Evolutionary conservation across 257 asterid genomes (phyloP).

Genomic region (Ophiorrhiza pumila): DNA sequence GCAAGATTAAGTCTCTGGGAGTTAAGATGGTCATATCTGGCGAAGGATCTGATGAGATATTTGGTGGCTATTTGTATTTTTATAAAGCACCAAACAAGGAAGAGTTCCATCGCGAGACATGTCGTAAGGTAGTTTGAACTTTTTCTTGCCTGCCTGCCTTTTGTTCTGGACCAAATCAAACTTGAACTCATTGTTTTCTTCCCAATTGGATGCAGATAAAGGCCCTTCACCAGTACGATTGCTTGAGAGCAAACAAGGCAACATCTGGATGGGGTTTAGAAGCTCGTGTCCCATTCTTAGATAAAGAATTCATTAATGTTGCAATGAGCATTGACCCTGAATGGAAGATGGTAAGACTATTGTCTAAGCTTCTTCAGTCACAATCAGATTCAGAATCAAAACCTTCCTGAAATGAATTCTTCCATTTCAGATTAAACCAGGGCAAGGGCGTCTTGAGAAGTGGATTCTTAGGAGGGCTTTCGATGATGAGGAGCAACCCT

Average conservation of each 20-base stretch:
- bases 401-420: background rate
- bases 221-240: slow-evolving; percentile 96
- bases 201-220: slow-evolving; percentile 49
- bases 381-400: background rate
- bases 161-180: background rate
- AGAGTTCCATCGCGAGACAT: slow-evolving; percentile 80
- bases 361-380: no score
- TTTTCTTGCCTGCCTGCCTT: background rate
- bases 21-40: slow-evolving; percentile 98
- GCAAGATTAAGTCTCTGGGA: slow-evolving; percentile 91
- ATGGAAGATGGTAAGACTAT: slow-evolving; percentile 63
- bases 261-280: slow-evolving; percentile 99
- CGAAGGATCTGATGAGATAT: slow-evolving; percentile 98
- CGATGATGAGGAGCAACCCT: slow-evolving; percentile 82
- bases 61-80: slow-evolving; percentile 92
- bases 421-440: slow-evolving; percentile 60
- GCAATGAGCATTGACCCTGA: slow-evolving; percentile 96
- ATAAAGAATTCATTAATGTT: slow-evolving; percentile 77
- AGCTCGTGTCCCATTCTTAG: slow-evolving; percentile 91
- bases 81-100: slow-evolving; percentile 95
- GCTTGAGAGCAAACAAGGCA: slow-evolving; percentile 89
- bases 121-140: slow-evolving; percentile 56
- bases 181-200: slow-evolving; percentile 1
- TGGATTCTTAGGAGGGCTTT: slow-evolving; percentile 94
- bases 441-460: slow-evolving; percentile 78